Percentiles rank a stretch among this genome's conserved stretches.
Conservation (phyloP, 805 yeast genomes). For the Candida hungchunana region DNA sequence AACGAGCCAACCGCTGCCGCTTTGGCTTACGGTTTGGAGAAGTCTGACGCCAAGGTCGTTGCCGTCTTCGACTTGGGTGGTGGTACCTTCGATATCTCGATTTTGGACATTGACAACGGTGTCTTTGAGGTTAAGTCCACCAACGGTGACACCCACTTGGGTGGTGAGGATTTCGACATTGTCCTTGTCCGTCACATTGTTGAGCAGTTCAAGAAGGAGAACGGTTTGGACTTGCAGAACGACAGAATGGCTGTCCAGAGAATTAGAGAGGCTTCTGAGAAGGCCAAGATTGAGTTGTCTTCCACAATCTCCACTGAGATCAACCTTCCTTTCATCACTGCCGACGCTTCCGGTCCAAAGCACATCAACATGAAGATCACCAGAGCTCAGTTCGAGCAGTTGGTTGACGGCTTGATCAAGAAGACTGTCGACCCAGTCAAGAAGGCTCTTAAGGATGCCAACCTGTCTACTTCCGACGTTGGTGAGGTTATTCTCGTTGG, state of each 20-base stretch:
- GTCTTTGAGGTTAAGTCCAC: conserved; percentile 81
- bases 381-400: conserved; percentile 64
- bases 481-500: conserved; percentile 80
- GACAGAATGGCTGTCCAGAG: conserved; percentile 59
- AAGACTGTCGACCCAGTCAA: conserved; percentile 72
- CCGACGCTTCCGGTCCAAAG: conserved; percentile 42
- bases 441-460: conserved; percentile 73
- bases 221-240: conserved; percentile 29
- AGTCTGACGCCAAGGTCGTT: conserved; percentile 45
- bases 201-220: conserved; percentile 49
- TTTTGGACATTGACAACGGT: conserved; percentile 73
- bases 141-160: conserved; percentile 80
- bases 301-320: conserved; percentile 59
- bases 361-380: conserved; percentile 59
- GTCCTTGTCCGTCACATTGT: conserved; percentile 54
- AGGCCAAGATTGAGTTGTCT: conserved; percentile 71
- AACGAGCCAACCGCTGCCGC: conserved; percentile 99
- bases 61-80: conserved; percentile 76
- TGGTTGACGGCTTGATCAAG: conserved; percentile 63
- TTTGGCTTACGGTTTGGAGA: conserved; percentile 90
- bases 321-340: conserved; percentile 65
- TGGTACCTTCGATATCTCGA: conserved; percentile 80
- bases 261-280: conserved; percentile 76
- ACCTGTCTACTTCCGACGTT: conserved; percentile 56
- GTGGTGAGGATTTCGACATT: conserved; percentile 69